These are phyloP conservation scores for Hymenoscyphus repandus DNA, from an alignment of 2,329 filamentous ascomycete species.

Conservation along the genomic window DNA sequence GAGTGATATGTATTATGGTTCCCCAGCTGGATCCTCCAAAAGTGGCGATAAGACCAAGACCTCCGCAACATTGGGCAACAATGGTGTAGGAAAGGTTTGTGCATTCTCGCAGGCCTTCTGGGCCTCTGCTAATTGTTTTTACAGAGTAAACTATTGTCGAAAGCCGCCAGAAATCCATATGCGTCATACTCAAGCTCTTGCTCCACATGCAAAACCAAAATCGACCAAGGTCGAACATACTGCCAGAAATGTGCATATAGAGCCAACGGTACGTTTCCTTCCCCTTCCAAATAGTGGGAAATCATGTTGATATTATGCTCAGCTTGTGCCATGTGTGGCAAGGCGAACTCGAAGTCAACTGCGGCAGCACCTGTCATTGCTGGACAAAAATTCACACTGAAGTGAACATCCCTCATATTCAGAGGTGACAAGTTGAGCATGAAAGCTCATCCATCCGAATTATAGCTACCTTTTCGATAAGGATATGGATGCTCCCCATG, in stretches of 20 bases:
- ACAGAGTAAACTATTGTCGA: slow-evolving; percentile 59
- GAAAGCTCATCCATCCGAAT: too few species aligned
- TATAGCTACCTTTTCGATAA: too few species aligned
- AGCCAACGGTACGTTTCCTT: slow-evolving; percentile 43
- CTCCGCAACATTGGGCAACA: slow-evolving; percentile 51
- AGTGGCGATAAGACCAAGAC: slow-evolving; percentile 38
- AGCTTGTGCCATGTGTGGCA: slow-evolving; percentile 62
- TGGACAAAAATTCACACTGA: slow-evolving; percentile 58
- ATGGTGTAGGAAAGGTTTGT: slow-evolving; percentile 53
- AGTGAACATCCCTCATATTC: too few species aligned
- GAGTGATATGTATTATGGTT: slow-evolving; percentile 61
- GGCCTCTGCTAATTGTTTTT: background rate
- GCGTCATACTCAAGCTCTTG: slow-evolving; percentile 59
- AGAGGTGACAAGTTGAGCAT: too few species aligned
- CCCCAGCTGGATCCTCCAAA: slow-evolving; percentile 37
- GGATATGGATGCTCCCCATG: too few species aligned
- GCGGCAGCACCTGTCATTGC: slow-evolving; percentile 48
- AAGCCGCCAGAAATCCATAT: slow-evolving; percentile 61
- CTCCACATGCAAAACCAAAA: slow-evolving; percentile 56
- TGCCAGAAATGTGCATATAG: slow-evolving; percentile 61
- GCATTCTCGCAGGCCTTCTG: background rate
- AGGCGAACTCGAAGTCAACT: slow-evolving; percentile 47
- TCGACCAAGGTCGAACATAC: slow-evolving; percentile 54
- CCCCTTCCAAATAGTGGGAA: background rate
- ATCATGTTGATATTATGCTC: slow-evolving; percentile 3